A percentile compares a stretch with the other conserved stretches of the same genome.
These are phyloP conservation scores for Schizophyllum commune DNA, from an alignment of 1,284 basidiomycete species.

Conservation along the genomic window DNA sequence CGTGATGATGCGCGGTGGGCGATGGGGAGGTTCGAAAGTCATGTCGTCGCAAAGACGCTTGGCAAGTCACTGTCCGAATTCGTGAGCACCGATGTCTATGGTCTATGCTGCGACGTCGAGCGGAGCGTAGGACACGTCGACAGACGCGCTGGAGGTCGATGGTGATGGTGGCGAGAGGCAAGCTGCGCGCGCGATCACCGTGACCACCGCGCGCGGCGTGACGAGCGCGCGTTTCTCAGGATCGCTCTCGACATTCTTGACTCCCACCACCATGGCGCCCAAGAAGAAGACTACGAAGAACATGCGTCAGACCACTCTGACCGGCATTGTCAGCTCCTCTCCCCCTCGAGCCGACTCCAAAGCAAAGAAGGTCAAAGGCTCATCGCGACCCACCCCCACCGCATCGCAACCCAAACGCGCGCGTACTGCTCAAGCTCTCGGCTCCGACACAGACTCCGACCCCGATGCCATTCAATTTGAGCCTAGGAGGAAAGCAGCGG, in stretches of 20 bases:
- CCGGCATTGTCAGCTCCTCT: background rate
- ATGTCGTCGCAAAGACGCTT: background rate
- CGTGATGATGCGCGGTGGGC: background rate
- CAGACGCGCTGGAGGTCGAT: too few relatives aligned
- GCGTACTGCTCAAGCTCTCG: background rate
- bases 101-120: background rate
- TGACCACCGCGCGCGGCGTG: background rate
- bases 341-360: background rate
- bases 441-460: background rate
- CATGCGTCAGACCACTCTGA: background rate
- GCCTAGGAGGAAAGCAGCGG: background rate
- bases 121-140: background rate
- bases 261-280: background rate
- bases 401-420: background rate
- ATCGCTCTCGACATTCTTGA: background rate
- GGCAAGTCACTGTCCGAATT: too few relatives aligned
- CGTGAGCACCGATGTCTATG: too few relatives aligned
- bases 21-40: background rate
- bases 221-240: background rate
- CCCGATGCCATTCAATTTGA: background rate
- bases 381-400: background rate
- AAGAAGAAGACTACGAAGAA: background rate
- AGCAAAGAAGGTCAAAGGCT: background rate
- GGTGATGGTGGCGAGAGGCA: background rate
- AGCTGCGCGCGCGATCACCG: background rate